A percentile compares a stretch with the other conserved stretches of the same genome.
Conservation (phyloP, 176 grass and related monocot species). For the Ananas comosus region DNA sequence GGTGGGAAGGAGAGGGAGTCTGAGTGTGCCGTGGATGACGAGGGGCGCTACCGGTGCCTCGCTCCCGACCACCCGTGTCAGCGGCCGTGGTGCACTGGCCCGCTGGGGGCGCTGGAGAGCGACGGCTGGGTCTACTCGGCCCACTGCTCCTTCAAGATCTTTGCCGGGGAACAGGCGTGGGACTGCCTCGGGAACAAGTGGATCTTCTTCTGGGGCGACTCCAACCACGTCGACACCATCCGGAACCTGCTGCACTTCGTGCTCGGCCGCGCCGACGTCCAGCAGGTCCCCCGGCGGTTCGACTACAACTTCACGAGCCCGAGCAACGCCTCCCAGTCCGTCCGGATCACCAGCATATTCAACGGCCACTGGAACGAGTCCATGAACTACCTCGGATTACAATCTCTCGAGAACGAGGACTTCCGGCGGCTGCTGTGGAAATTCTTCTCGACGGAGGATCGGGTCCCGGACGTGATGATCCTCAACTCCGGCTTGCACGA, state of each 20-base stretch:
- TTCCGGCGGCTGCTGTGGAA: constrained; percentile 42
- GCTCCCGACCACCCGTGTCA: constrained; percentile 36
- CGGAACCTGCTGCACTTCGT: constrained; percentile 70
- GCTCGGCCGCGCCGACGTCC: constrained; percentile 50
- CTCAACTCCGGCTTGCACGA: constrained; percentile 94
- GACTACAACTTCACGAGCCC: constrained; percentile 54
- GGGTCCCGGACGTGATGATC: constrained; percentile 49
- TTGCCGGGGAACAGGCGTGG: constrained; percentile 53
- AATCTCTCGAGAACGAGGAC: constrained; percentile 49
- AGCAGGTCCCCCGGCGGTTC: constrained; percentile 52
- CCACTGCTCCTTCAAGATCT: constrained; percentile 87
- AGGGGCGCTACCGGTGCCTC: constrained; percentile 81
- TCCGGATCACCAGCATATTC: constrained; percentile 87
- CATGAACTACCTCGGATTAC: constrained; percentile 75
- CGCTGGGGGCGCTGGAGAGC: constrained; percentile 72
- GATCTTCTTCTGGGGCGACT: constrained; percentile 99
- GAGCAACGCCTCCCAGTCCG: constrained; percentile 22
- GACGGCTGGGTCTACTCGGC: constrained; percentile 98
- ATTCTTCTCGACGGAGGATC: constrained; percentile 47
- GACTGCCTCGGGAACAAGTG: constrained; percentile 72
- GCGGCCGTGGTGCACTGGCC: constrained; percentile 74
- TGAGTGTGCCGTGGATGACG: constrained; percentile 40
- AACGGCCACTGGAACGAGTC: constrained; percentile 96
- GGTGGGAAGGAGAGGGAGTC: constrained; percentile 23
- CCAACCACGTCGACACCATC: constrained; percentile 97